Evolutionary conservation across 768 basidiomycete genomes (phyloP), one percentile per base, ranked within the genome.

Genomic region (Trametes cinnabarina): DNA sequence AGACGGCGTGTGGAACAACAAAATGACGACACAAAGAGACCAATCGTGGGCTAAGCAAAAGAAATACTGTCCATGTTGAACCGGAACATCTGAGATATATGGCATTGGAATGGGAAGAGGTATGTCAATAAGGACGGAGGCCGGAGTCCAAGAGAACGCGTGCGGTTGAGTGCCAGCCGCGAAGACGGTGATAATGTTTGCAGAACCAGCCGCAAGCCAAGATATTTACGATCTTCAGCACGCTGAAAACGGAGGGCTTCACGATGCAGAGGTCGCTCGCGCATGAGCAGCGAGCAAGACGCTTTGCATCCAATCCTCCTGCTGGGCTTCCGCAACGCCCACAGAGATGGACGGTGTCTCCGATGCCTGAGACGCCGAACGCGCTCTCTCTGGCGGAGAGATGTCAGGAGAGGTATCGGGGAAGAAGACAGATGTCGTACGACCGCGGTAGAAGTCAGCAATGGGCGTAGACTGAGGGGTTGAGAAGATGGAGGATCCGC

Each of bases 241-340:
- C 40, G 51, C 39, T 44, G 42, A 14, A 8, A 12, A n/a, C 22
- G 30, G 22, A 20, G 20, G 6, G 6, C 30, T 32, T 48, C 42
- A 58, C 25, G 56, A 51, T 41, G 23, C 44, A 12, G 28, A 28
- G 34, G 25, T 39, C 39, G 53, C 28, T 7, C 62, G 49, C 40
- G 48, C 56, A 2, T 55, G 47, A 1, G 64, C 87, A n/a, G 86
- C 87, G 71, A 84, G 70, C 57, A 92, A 69, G 47, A 92, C 89
- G 63, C 85, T 87, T 66, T 79, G 76, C 44, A 86, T 86, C 90
- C 90, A 92, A 66, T 89, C 82, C 47, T 83, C 86, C 57, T 76
- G 60, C 77, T 40, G 76, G 71, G 37, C 74, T 73, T 80, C 79
- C 58, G 81, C 66, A 65, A 64, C 62, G 56, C 63, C 69, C 58